Percentiles rank a stretch among this genome's conserved stretches.
Conservation (phyloP, 169 alveolate genomes). For the Eimeria sp. region DNA sequence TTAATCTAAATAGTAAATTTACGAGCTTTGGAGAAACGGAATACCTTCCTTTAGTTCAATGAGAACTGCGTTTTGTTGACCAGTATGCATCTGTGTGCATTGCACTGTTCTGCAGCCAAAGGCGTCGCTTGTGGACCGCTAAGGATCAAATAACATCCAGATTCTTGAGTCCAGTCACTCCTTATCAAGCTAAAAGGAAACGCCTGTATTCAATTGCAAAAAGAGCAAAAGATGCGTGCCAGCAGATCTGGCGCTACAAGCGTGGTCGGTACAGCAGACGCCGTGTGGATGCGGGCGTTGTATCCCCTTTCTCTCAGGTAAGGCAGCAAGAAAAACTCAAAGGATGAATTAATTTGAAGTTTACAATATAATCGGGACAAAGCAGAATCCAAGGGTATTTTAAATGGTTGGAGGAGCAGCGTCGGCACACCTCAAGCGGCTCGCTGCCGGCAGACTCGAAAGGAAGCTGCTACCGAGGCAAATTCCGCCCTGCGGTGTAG, state of each 20-base stretch:
- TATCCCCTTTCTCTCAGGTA: neutral
- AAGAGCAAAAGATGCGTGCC: neutral
- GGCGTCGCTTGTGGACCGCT: neutral
- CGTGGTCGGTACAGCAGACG: slow-evolving; percentile 1
- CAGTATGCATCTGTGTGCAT: too few species aligned
- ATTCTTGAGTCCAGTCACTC: neutral
- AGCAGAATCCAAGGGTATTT: neutral
- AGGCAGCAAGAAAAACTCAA: neutral
- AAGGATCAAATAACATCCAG: neutral
- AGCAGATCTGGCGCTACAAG: neutral
- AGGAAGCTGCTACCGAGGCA: slow-evolving; percentile 12
- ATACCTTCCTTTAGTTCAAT: too few species aligned
- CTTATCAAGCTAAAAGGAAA: neutral
- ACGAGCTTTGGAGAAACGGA: too few species aligned
- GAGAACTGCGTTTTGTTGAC: too few species aligned
- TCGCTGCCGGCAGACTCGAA: slow-evolving; percentile 25
- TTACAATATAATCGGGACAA: too few species aligned
- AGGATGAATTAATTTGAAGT: too few species aligned
- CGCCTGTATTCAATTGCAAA: neutral
- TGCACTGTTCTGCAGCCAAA: too few species aligned
- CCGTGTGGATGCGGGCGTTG: neutral
- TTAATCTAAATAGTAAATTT: too few species aligned
- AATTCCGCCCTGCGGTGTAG: neutral
- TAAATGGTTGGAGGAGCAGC: neutral
- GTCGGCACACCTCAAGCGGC: neutral